phyloP scores from a whole-genome alignment of 108 stramenopile genomes.

The Pseudonitzschia delicatissima region DNA sequence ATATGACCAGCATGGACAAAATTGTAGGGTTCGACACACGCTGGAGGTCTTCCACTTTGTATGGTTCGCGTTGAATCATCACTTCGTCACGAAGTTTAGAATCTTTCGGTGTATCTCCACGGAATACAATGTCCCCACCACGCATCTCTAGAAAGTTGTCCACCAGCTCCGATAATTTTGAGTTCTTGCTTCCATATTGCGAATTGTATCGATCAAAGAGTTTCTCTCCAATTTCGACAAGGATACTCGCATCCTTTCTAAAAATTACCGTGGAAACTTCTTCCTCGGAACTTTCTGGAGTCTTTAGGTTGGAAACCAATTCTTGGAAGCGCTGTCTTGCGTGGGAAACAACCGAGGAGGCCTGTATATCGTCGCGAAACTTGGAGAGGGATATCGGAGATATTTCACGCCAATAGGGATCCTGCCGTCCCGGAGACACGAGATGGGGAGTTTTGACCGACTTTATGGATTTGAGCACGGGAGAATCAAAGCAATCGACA shows the following conservation, averaged over 20 bases:
- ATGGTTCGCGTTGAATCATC: constrained; percentile 18
- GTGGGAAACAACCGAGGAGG: constrained; percentile 66
- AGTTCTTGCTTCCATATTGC: constrained; percentile 26
- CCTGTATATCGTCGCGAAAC: constrained; percentile 59
- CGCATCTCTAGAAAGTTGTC: constrained; percentile 57
- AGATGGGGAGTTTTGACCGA: constrained; percentile 66
- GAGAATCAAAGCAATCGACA: constrained; percentile 29
- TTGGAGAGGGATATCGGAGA: constrained; percentile 43
- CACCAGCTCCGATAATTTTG: constrained; percentile 62
- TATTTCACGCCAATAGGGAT: constrained; percentile 63
- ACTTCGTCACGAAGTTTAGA: background rate
- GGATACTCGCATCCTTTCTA: constrained; percentile 27
- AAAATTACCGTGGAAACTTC: background rate
- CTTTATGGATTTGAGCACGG: background rate
- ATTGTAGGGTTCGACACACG: constrained; percentile 34
- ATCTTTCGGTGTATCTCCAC: background rate
- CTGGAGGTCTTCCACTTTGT: constrained; percentile 5
- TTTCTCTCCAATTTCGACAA: constrained; percentile 48
- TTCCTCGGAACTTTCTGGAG: background rate
- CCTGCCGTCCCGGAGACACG: constrained; percentile 52
- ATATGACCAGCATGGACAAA: constrained; percentile 39
- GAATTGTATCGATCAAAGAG: constrained; percentile 64
- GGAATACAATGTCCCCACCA: constrained; percentile 31
- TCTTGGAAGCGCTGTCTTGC: constrained; percentile 60
- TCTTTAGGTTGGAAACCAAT: constrained; percentile 16